Conservation (phyloP, 441 rosid species). For the Omphalea diandra region DNA sequence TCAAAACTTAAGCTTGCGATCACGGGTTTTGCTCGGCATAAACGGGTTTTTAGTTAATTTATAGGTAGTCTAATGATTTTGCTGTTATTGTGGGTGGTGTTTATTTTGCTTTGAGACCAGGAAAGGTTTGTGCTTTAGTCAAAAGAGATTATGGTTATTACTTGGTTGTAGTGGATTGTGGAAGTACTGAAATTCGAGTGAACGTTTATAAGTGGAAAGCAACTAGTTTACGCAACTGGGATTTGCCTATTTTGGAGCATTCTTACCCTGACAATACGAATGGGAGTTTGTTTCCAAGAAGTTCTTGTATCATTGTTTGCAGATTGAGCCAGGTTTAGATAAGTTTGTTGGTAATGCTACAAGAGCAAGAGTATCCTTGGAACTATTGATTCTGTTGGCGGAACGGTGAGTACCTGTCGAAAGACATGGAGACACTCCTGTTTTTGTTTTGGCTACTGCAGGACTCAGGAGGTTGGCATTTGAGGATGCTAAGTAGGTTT, state of each 20-base stretch:
- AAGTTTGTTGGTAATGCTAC: constrained; percentile 49
- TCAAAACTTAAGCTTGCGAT: constrained; percentile 37
- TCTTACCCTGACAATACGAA: constrained; percentile 40
- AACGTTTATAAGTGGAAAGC: constrained; percentile 49
- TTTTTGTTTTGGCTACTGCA: constrained; percentile 60
- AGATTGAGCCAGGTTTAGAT: constrained; percentile 63
- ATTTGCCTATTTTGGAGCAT: constrained; percentile 40
- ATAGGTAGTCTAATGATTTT: constrained; percentile 21
- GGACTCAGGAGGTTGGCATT: constrained; percentile 46
- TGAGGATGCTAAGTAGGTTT: constrained; percentile 39
- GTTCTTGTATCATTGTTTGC: constrained; percentile 62
- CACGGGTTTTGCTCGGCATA: constrained; percentile 24
- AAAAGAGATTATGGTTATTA: constrained; percentile 27
- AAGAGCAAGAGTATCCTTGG: constrained; percentile 44
- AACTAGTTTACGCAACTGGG: constrained; percentile 21
- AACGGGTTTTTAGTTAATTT: constrained; percentile 25
- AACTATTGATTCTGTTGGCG: constrained; percentile 44
- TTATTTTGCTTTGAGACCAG: constrained; percentile 26
- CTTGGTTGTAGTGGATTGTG: constrained; percentile 63
- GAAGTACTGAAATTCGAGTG: constrained; percentile 64
- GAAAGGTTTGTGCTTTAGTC: constrained; percentile 14
- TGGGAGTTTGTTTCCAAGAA: constrained; percentile 15
- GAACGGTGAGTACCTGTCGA: constrained; percentile 47
- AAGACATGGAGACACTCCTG: constrained; percentile 46
- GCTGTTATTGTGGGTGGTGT: constrained; percentile 26